Evolutionary conservation across 306 rosid species (phyloP).

Genomic region (Casuarina cunninghamiana): DNA sequence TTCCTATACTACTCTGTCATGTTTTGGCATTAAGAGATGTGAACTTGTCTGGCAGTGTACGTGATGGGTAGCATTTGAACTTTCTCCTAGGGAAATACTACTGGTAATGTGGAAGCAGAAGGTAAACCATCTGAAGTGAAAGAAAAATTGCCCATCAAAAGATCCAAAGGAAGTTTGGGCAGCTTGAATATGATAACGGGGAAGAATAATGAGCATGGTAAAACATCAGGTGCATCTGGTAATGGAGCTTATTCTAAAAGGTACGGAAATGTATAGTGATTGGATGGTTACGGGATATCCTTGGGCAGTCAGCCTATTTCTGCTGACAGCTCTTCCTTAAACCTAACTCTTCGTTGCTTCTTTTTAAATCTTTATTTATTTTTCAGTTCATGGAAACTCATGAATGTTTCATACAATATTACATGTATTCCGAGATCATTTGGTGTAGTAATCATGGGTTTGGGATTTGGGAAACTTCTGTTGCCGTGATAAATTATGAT

Average conservation of each 20-base stretch:
- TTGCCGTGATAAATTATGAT: not conserved
- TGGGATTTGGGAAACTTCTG: not conserved
- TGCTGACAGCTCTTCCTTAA: not conserved
- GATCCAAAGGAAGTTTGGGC: conserved; percentile 98
- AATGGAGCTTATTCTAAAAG: conserved; percentile 89
- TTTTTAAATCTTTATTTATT: not conserved
- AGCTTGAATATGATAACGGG: conserved; percentile 97
- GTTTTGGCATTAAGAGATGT: conserved; percentile 13
- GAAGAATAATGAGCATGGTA: conserved; percentile 75
- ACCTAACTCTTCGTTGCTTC: not conserved
- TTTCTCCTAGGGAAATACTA: conserved; percentile 76
- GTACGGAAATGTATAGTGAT: conserved; percentile 43
- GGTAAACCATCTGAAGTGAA: conserved; percentile 81
- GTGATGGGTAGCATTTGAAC: conserved; percentile 32
- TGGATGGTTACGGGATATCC: not conserved
- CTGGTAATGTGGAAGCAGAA: conserved; percentile 76
- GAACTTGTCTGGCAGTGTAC: conserved; percentile 26
- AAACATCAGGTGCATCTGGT: conserved; percentile 72
- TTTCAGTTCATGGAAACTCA: not conserved
- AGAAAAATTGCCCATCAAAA: conserved; percentile 90
- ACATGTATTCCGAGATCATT: not conserved
- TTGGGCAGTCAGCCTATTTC: not conserved
- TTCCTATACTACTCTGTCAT: conserved; percentile 15
- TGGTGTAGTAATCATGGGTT: not conserved
- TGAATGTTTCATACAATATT: conserved; percentile 4